A percentile compares a stretch with the other conserved stretches of the same genome.
These are phyloP conservation scores for Rubia balearica DNA, from an alignment of 305 asterid genomes.

Conservation along the genomic window DNA sequence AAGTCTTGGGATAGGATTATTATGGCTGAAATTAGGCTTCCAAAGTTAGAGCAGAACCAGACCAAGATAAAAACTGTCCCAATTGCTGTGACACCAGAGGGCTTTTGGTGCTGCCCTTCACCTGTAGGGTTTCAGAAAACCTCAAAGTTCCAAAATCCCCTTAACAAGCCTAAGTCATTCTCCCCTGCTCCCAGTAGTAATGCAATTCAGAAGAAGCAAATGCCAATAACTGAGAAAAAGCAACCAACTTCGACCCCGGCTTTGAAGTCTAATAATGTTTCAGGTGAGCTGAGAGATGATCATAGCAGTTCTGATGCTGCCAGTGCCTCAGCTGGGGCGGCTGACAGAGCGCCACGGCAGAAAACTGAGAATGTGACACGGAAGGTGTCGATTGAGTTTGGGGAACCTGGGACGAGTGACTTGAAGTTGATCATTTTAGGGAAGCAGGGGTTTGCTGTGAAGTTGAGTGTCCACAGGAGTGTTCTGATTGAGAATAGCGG, in stretches of 20 bases:
- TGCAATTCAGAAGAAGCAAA: constrained; percentile 38
- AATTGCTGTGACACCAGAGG: constrained; percentile 96
- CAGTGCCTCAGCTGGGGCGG: constrained; percentile 24
- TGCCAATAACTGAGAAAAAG: constrained; percentile 39
- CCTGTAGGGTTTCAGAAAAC: constrained; percentile 79
- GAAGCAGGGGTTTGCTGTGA: constrained; percentile 73
- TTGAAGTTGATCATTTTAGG: constrained; percentile 69
- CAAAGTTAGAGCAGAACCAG: constrained; percentile 64
- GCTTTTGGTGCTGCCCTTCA: constrained; percentile 98
- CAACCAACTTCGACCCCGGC: constrained; percentile 18
- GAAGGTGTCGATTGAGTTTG: constrained; percentile 89
- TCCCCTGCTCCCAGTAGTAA: constrained; percentile 27
- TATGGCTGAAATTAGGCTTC: constrained; percentile 69
- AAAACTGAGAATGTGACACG: constrained; percentile 53
- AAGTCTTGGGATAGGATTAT: constrained; percentile 3
- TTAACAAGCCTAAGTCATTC: constrained; percentile 50
- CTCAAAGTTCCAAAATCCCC: constrained; percentile 44
- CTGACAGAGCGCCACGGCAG: constrained; percentile 38
- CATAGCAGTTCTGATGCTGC: constrained; percentile 32
- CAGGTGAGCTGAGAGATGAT: constrained; percentile 34
- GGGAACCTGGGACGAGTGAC: constrained; percentile 87
- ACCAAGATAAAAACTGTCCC: constrained; percentile 76
- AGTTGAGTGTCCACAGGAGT: constrained; percentile 77
- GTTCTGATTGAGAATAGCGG: constrained; percentile 54
- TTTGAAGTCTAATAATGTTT: constrained; percentile 25